Conservation (phyloP, 352 stramenopile genomes). For the Achlya hypogyna region DNA sequence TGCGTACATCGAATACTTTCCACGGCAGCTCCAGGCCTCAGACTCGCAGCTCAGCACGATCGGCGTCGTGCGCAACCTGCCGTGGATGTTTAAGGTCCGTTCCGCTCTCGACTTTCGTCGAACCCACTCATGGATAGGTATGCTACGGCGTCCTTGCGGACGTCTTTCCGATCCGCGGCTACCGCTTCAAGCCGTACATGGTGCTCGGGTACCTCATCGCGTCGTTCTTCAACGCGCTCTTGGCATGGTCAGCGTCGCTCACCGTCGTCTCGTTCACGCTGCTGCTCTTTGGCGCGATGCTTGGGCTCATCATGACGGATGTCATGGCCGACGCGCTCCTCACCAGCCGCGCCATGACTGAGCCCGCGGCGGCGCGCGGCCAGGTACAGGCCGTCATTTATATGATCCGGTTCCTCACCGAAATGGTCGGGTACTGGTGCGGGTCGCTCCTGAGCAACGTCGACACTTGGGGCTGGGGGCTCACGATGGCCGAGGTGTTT, state of each 20-base stretch:
- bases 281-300: slow-evolving; percentile 54
- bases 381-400: slow-evolving; percentile 61
- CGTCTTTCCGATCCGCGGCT: slow-evolving; percentile 37
- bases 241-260: slow-evolving; percentile 34
- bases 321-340: slow-evolving; percentile 75
- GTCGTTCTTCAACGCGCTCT: slow-evolving; percentile 45
- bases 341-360: slow-evolving; percentile 42
- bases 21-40: slow-evolving; percentile 40
- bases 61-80: slow-evolving; percentile 48
- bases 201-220: slow-evolving; percentile 47
- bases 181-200: slow-evolving; percentile 73
- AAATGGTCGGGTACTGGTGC: slow-evolving; percentile 69
- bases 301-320: slow-evolving; percentile 71
- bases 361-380: slow-evolving; percentile 31
- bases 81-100: slow-evolving; percentile 63
- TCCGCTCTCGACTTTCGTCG: background rate
- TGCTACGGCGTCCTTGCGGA: slow-evolving; percentile 64
- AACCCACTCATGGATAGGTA: slow-evolving; percentile 23
- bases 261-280: slow-evolving; percentile 53
- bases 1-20: slow-evolving; percentile 71
- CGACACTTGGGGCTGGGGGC: slow-evolving; percentile 36
- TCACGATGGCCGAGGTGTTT: slow-evolving; percentile 60
- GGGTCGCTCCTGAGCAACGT: slow-evolving; percentile 55
- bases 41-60: slow-evolving; percentile 70
- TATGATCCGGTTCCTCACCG: slow-evolving; percentile 63